Evolutionary conservation across 2,329 filamentous ascomycete species (phyloP).

Genomic region (Tolypocladium album): DNA sequence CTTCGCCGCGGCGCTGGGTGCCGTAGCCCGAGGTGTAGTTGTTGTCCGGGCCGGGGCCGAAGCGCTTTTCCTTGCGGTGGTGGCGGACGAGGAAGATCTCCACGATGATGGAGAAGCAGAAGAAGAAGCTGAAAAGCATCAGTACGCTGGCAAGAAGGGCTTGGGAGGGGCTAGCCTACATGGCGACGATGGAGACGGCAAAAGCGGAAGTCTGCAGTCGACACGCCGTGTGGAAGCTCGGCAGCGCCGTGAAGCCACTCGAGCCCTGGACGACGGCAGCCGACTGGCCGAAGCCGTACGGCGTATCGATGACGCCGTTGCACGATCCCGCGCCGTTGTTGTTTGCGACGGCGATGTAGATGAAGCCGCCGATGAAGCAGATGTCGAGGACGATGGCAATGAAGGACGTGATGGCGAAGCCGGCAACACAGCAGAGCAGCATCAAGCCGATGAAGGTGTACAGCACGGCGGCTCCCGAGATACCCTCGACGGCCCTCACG

Average conservation of each 20-base stretch:
- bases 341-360: constrained; percentile 71
- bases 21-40: constrained; percentile 51
- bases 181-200: constrained; percentile 66
- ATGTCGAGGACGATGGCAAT: constrained; percentile 68
- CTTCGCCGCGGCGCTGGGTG: constrained; percentile 10
- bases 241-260: constrained; percentile 36
- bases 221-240: constrained; percentile 48
- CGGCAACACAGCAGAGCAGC: constrained; percentile 70
- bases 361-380: constrained; percentile 64
- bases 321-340: constrained; percentile 59
- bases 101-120: constrained; percentile 59
- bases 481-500: constrained; percentile 65
- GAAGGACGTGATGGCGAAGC: constrained; percentile 60
- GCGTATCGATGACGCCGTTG: constrained; percentile 47
- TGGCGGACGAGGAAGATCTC: constrained; percentile 59
- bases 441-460: constrained; percentile 66
- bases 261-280: constrained; percentile 34
- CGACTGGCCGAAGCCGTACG: constrained; percentile 55
- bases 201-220: constrained; percentile 66
- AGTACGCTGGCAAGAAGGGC: background rate
- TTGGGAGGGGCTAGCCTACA: constrained; percentile 36
- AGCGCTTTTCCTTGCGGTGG: constrained; percentile 65
- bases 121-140: constrained; percentile 50
- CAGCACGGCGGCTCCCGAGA: constrained; percentile 62
- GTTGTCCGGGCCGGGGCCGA: constrained; percentile 37